These are phyloP conservation scores for Bolboschoenoplectus hybrid DNA, from an alignment of 202 grass and related monocot genomes.

Conservation along the genomic window DNA sequence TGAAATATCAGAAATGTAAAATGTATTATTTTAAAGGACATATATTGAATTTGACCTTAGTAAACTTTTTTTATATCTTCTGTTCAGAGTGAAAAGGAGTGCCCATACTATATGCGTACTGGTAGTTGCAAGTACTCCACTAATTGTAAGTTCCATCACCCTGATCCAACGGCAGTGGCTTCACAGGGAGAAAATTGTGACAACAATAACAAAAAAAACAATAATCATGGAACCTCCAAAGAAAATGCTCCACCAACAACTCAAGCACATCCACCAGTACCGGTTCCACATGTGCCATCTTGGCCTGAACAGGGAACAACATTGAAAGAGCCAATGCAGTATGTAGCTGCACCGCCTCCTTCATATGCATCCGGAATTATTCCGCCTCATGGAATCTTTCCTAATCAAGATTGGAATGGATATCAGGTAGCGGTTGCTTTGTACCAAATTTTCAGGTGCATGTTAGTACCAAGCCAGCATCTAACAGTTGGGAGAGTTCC, in stretches of 20 bases:
- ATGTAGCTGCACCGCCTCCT: conserved; percentile 56
- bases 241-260: conserved; percentile 41
- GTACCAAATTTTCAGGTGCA: background rate
- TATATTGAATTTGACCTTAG: conserved; percentile 14
- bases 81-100: conserved; percentile 80
- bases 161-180: conserved; percentile 65
- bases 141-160: conserved; percentile 90
- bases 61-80: conserved; percentile 17
- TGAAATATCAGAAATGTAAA: conserved; percentile 19
- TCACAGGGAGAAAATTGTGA: conserved; percentile 40
- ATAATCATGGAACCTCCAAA: conserved; percentile 45
- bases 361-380: conserved; percentile 61
- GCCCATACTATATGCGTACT: conserved; percentile 91
- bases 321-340: conserved; percentile 61
- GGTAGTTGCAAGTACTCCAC: conserved; percentile 86
- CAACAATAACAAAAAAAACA: conserved; percentile 18
- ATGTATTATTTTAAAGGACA: conserved; percentile 6
- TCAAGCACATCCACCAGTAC: conserved; percentile 36
- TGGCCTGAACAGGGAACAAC: conserved; percentile 60
- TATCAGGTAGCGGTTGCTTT: conserved; percentile 62
- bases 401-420: conserved; percentile 60
- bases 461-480: background rate
- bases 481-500: background rate
- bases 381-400: conserved; percentile 68
- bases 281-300: conserved; percentile 40